phyloP scores from a whole-genome alignment of 2,329 filamentous ascomycete genomes.

The Magnaporthales sp. region DNA sequence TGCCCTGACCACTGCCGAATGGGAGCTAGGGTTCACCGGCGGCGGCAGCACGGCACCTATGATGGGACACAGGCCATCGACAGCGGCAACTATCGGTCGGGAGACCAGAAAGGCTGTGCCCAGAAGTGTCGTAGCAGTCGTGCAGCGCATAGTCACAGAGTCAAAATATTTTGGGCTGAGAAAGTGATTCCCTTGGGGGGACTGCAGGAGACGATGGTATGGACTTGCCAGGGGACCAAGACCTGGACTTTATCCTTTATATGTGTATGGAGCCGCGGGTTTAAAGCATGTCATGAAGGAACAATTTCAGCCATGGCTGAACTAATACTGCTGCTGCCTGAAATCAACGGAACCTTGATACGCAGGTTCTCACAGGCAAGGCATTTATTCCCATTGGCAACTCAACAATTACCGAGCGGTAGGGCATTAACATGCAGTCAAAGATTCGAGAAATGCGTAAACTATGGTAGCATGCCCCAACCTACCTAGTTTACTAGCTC shows the following conservation, averaged over 20 bases:
- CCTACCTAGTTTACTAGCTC: background rate
- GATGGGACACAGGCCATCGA: conserved; percentile 6
- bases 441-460: no score
- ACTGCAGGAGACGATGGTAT: background rate
- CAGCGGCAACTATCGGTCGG: background rate
- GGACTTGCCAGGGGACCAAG: background rate
- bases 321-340: background rate
- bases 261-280: background rate
- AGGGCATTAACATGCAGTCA: no score
- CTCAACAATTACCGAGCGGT: no score
- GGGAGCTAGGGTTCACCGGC: background rate
- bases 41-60: conserved; percentile 1
- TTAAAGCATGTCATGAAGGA: background rate
- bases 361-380: background rate
- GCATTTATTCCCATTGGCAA: background rate
- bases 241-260: background rate
- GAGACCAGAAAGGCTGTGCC: background rate
- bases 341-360: background rate
- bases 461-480: no score
- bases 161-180: background rate
- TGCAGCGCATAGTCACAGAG: background rate
- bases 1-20: background rate
- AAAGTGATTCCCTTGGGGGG: background rate
- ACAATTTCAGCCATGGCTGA: background rate
- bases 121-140: background rate